phyloP scores from a whole-genome alignment of 2,329 filamentous ascomycete species.

The Xylaria arbuscula region DNA sequence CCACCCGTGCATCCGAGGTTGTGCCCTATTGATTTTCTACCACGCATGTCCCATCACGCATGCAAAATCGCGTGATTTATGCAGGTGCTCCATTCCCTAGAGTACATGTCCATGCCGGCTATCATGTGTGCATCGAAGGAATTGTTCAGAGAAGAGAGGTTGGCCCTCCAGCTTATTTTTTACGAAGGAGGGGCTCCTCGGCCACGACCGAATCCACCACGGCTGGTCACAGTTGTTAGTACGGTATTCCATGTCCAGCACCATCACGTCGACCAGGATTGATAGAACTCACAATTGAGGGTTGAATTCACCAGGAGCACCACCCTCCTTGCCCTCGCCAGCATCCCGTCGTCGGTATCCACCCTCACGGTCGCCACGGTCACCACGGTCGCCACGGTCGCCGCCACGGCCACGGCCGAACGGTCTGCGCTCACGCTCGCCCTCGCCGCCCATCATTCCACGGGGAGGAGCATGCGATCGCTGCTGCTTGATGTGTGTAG shows the following conservation, averaged over 20 bases:
- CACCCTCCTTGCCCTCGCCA: conserved; percentile 89
- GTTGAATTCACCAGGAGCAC: conserved; percentile 90
- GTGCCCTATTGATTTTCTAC: conserved; percentile 58
- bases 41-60: conserved; percentile 58
- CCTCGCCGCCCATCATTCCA: conserved; percentile 96
- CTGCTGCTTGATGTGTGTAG: conserved; percentile 99
- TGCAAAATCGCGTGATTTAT: conserved; percentile 59
- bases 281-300: conserved; percentile 79
- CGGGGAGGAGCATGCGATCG: conserved; percentile 97
- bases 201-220: conserved; percentile 90
- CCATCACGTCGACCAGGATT: conserved; percentile 33
- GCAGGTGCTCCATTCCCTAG: conserved; percentile 56
- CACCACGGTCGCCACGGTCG: conserved; percentile 71
- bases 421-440: conserved; percentile 82
- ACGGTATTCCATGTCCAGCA: conserved; percentile 7
- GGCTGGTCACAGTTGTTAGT: conserved; percentile 60
- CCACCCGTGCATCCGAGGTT: conserved; percentile 57
- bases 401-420: conserved; percentile 82
- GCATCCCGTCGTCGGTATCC: conserved; percentile 92
- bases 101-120: conserved; percentile 51
- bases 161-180: conserved; percentile 55
- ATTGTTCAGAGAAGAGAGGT: conserved; percentile 54
- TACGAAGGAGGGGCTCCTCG: conserved; percentile 80
- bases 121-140: conserved; percentile 50
- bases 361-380: conserved; percentile 85